Evolutionary conservation across 2,329 filamentous ascomycete genomes (phyloP).

Genomic region (Sclerotiophoma versabilis): DNA sequence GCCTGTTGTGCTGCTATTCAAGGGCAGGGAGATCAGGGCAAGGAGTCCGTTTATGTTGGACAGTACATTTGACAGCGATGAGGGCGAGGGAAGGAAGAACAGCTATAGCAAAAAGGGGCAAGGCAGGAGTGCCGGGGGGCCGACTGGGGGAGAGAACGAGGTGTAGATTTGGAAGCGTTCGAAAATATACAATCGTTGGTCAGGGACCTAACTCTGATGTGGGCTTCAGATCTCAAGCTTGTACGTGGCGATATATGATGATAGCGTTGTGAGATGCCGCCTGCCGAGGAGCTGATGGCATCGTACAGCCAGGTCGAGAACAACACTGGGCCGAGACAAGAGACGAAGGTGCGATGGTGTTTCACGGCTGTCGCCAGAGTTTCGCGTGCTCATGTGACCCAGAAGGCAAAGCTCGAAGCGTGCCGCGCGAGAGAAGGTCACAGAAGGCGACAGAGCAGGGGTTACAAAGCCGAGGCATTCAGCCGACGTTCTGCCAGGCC

Average conservation of each 20-base stretch:
- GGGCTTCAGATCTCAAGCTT: too few species aligned
- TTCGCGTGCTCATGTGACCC: constrained; percentile 15
- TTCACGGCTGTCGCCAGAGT: constrained; percentile 1
- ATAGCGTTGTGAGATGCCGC: too few species aligned
- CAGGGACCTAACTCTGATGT: too few species aligned
- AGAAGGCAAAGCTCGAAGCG: neutral
- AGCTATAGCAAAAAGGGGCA: neutral
- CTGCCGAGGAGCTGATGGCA: too few species aligned
- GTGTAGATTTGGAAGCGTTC: neutral
- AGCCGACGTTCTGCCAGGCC: constrained; percentile 1
- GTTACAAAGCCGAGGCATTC: neutral
- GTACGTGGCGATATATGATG: too few species aligned
- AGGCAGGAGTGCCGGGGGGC: neutral
- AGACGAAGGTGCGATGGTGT: too few species aligned
- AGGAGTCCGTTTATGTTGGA: constrained; percentile 49
- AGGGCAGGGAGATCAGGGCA: constrained; percentile 50
- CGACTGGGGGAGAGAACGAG: neutral
- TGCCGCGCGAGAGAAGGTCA: constrained; percentile 14
- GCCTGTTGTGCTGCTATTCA: constrained; percentile 52
- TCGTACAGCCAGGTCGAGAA: too few species aligned
- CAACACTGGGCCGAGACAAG: too few species aligned
- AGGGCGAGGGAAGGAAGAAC: constrained; percentile 9
- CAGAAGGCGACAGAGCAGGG: constrained; percentile 7
- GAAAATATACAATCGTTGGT: too few species aligned
- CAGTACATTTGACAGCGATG: constrained; percentile 30